These are phyloP conservation scores for Irpex sp. DNA, from an alignment of 1,284 basidiomycete species.

Conservation along the genomic window DNA sequence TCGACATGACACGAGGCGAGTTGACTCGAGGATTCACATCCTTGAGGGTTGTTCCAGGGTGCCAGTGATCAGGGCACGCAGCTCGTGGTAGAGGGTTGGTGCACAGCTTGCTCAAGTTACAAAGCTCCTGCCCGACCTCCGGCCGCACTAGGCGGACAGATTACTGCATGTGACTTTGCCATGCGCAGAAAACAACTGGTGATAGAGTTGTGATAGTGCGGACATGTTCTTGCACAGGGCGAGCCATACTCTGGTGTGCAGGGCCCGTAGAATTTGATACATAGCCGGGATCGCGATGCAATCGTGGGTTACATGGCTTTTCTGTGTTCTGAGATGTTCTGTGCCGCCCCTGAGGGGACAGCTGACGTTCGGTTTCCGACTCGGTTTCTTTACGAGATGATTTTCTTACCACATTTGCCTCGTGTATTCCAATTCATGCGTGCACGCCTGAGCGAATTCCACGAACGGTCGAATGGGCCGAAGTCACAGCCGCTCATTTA, in stretches of 20 bases:
- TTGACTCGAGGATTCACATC: background rate
- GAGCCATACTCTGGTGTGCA: background rate
- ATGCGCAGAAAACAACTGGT: background rate
- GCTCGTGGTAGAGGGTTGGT: background rate
- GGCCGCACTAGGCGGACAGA: background rate
- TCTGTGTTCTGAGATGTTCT: background rate
- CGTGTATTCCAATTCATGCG: background rate
- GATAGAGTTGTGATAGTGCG: constrained; percentile 4
- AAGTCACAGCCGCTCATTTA: background rate
- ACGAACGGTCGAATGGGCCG: background rate
- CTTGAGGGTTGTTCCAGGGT: background rate
- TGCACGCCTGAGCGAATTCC: background rate
- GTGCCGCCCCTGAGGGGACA: background rate
- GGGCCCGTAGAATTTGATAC: background rate
- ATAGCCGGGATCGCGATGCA: background rate
- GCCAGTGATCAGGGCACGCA: background rate
- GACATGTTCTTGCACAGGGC: background rate
- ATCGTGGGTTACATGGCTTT: background rate
- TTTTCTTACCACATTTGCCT: background rate
- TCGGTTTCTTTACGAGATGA: background rate
- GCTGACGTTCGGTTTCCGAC: background rate
- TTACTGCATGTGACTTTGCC: background rate
- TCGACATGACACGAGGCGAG: background rate
- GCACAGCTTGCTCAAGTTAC: background rate
- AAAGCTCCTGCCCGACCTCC: background rate